These are phyloP conservation scores for Grigorovia yakushimaensis DNA, from an alignment of 805 yeast genomes.

Conservation along the genomic window DNA sequence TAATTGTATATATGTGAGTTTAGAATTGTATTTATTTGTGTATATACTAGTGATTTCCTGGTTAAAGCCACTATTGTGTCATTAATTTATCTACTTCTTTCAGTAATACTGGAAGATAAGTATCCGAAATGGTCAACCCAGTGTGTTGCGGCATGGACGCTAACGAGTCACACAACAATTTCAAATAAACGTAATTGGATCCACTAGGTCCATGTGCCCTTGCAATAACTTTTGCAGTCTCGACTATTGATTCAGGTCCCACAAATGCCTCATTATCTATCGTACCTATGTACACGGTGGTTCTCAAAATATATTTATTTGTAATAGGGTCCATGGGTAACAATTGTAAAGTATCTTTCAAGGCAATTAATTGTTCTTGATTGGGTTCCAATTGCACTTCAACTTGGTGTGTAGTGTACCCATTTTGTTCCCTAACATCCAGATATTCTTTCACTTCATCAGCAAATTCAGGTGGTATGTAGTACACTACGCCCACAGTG, in stretches of 20 bases:
- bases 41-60: too few relatives aligned
- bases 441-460: slow-evolving; percentile 54
- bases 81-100: slow-evolving; percentile 17
- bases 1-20: too few relatives aligned
- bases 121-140: slow-evolving; percentile 26
- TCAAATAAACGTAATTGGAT: slow-evolving; percentile 60
- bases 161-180: slow-evolving; percentile 42
- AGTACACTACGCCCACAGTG: slow-evolving; percentile 79
- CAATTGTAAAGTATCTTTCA: slow-evolving; percentile 15
- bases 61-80: not conserved
- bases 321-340: slow-evolving; percentile 6
- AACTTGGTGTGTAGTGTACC: slow-evolving; percentile 63
- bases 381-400: slow-evolving; percentile 43
- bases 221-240: slow-evolving; percentile 54
- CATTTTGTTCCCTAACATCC: slow-evolving; percentile 82
- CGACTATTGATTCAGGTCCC: slow-evolving; percentile 60
- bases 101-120: slow-evolving; percentile 34
- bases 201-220: slow-evolving; percentile 72
- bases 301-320: slow-evolving; percentile 38
- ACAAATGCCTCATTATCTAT: slow-evolving; percentile 70
- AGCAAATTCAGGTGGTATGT: slow-evolving; percentile 57
- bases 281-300: slow-evolving; percentile 76
- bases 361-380: slow-evolving; percentile 18
- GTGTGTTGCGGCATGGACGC: slow-evolving; percentile 23
- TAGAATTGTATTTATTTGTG: too few relatives aligned